phyloP scores from a whole-genome alignment of 2,329 filamentous ascomycete genomes.

The Albophoma yamanashiensis region DNA sequence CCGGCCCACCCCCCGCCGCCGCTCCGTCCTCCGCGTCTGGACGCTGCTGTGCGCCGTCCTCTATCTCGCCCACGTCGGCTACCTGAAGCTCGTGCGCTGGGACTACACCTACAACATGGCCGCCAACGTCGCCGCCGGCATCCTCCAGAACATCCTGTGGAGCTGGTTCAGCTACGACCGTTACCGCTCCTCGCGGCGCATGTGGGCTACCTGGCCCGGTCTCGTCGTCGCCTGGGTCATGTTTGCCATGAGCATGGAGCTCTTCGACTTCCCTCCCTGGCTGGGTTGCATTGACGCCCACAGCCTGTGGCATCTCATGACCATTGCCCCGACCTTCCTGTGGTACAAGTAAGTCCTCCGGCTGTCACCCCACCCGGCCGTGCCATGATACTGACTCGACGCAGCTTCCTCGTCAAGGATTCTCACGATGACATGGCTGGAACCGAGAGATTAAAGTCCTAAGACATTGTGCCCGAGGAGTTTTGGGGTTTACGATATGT shows the following conservation, averaged over 20 bases:
- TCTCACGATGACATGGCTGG: conserved; percentile 70
- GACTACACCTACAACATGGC: conserved; percentile 98
- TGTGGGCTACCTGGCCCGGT: conserved; percentile 84
- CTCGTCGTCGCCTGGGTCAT: conserved; percentile 87
- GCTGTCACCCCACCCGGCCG: neutral
- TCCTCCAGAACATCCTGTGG: conserved; percentile 78
- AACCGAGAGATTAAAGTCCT: conserved; percentile 57
- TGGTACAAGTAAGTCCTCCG: conserved; percentile 77
- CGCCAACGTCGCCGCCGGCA: conserved; percentile 75
- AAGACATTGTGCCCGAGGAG: neutral
- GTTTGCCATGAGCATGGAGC: conserved; percentile 87
- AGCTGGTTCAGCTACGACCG: conserved; percentile 67
- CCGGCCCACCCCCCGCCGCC: conserved; percentile 29
- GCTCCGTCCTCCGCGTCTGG: conserved; percentile 58
- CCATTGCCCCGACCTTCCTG: conserved; percentile 74
- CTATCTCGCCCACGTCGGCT: conserved; percentile 69
- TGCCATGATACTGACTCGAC: conserved; percentile 10
- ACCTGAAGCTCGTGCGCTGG: conserved; percentile 78
- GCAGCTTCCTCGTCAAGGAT: conserved; percentile 78
- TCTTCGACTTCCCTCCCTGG: conserved; percentile 87
- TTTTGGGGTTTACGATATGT: neutral
- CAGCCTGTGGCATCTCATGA: conserved; percentile 90
- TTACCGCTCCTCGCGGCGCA: conserved; percentile 59
- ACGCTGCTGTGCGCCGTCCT: conserved; percentile 59
- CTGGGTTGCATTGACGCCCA: conserved; percentile 82